These are phyloP conservation scores for Neurospora pannonica DNA, from an alignment of 495 filamentous ascomycete species.

Conservation along the genomic window DNA sequence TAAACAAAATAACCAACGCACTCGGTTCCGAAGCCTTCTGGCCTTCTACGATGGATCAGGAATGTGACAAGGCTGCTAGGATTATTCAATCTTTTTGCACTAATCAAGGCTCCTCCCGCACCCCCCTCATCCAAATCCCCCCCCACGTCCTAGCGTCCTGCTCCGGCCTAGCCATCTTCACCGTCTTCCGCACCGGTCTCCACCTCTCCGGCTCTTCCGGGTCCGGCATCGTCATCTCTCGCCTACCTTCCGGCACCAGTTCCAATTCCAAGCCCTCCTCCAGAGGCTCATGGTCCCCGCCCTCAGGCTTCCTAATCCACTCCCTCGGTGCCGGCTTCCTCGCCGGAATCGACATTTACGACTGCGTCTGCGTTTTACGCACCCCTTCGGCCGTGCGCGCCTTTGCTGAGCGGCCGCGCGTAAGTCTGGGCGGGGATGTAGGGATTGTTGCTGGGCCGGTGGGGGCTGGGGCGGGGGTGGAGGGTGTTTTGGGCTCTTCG, in stretches of 20 bases:
- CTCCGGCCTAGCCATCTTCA: constrained; percentile 76
- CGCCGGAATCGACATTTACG: constrained; percentile 74
- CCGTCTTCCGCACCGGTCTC: constrained; percentile 70
- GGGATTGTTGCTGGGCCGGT: constrained; percentile 65
- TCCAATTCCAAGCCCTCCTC: too few relatives aligned
- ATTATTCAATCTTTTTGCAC: constrained; percentile 72
- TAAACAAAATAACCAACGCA: constrained; percentile 64
- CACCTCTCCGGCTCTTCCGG: constrained; percentile 74
- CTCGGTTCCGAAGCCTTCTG: constrained; percentile 72
- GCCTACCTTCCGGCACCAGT: constrained; percentile 40
- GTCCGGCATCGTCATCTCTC: constrained; percentile 62
- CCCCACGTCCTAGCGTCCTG: constrained; percentile 57
- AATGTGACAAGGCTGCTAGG: constrained; percentile 73
- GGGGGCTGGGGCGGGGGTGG: constrained; percentile 53
- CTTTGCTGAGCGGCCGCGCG: constrained; percentile 54
- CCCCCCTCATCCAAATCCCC: constrained; percentile 60
- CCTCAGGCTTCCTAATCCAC: constrained; percentile 70
- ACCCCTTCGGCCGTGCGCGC: constrained; percentile 60
- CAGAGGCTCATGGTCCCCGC: constrained; percentile 52
- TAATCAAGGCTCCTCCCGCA: background rate
- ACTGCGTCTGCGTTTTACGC: constrained; percentile 76
- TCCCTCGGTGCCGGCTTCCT: constrained; percentile 68
- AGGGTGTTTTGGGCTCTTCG: constrained; percentile 3
- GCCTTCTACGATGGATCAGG: constrained; percentile 70
- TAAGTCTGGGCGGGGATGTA: constrained; percentile 65